These are phyloP conservation scores for Fraxinus velutina DNA, from an alignment of 305 asterid genomes.

Conservation along the genomic window DNA sequence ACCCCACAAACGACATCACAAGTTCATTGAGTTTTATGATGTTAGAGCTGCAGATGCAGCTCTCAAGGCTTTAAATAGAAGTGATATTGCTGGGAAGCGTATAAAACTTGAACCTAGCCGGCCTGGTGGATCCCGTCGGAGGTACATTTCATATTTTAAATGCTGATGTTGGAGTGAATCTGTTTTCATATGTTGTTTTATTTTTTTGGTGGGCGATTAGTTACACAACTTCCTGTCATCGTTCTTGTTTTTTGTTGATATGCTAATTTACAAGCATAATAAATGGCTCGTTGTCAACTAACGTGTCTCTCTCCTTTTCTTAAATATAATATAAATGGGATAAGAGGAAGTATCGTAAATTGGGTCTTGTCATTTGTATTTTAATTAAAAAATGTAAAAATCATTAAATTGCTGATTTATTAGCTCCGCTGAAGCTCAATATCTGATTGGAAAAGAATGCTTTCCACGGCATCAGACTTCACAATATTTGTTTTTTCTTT, in stretches of 20 bases:
- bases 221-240: not conserved
- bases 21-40: slow-evolving; percentile 90
- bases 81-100: slow-evolving; percentile 94
- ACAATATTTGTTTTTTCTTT: not conserved
- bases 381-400: not conserved
- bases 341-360: slow-evolving; percentile 1
- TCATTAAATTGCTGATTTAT: not conserved
- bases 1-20: slow-evolving; percentile 88
- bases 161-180: not conserved
- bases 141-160: slow-evolving; percentile 38
- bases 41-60: slow-evolving; percentile 98
- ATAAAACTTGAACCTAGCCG: slow-evolving; percentile 97
- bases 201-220: not conserved
- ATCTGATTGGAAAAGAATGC: not conserved
- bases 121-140: slow-evolving; percentile 94
- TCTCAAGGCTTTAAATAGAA: slow-evolving; percentile 81
- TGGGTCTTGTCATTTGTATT: not conserved
- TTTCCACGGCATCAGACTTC: not conserved
- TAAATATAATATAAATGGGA: not conserved
- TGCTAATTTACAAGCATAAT: not conserved
- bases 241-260: not conserved
- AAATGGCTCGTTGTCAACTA: not conserved
- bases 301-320: not conserved
- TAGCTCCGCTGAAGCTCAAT: not conserved
- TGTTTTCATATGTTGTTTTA: not conserved